These are phyloP conservation scores for Lepiota brunneoincarnata DNA, from an alignment of 768 basidiomycete species.

Conservation along the genomic window DNA sequence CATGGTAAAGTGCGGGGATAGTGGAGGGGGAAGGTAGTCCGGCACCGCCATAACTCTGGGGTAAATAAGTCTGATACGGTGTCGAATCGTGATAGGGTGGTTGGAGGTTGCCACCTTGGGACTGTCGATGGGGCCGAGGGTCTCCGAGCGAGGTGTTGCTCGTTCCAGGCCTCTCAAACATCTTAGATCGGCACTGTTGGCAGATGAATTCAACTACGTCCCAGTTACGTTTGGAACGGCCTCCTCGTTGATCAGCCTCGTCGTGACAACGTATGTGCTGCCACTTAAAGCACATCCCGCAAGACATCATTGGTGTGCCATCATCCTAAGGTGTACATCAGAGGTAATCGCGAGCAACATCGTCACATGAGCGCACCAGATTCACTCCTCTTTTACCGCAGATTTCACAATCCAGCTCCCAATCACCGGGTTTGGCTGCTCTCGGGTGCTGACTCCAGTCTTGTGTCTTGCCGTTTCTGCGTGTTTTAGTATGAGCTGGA, in stretches of 20 bases:
- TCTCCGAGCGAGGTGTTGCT: neutral
- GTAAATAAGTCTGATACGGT: conserved; percentile 3
- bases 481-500: neutral
- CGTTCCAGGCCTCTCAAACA: conserved; percentile 7
- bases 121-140: neutral
- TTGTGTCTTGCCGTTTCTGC: neutral
- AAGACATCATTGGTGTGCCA: conserved; percentile 75
- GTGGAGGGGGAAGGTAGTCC: neutral
- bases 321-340: conserved; percentile 57
- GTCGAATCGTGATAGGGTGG: neutral
- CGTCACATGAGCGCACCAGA: conserved; percentile 43
- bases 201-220: conserved; percentile 82
- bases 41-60: neutral
- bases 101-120: neutral
- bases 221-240: conserved; percentile 77
- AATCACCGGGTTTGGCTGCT: conserved; percentile 61
- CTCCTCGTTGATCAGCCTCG: conserved; percentile 57
- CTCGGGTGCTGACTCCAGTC: conserved; percentile 8
- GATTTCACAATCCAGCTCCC: conserved; percentile 89
- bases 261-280: conserved; percentile 91
- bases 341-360: neutral
- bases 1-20: conserved; percentile 8
- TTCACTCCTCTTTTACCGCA: conserved; percentile 74
- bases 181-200: conserved; percentile 43
- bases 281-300: conserved; percentile 82